Conservation (phyloP, 2,329 filamentous ascomycete genomes). For the Aspergillus ibericus region DNA sequence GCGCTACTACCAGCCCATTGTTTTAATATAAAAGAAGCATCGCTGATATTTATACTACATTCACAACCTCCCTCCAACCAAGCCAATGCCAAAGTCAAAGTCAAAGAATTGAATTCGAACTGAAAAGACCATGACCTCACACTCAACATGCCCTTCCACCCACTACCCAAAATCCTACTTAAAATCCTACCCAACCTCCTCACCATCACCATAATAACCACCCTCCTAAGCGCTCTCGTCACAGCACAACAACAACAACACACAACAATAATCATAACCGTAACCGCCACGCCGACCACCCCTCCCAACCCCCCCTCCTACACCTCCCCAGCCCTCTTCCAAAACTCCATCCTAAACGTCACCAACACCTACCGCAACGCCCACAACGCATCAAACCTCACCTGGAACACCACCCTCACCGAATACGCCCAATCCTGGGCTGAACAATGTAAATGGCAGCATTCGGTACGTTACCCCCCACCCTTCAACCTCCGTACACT, state of each 20-base stretch:
- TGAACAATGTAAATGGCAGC: conserved; percentile 42
- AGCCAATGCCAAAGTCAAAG: too few species aligned
- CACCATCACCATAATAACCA: conserved; percentile 2
- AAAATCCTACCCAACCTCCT: not conserved
- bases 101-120: too few species aligned
- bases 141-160: too few species aligned
- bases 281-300: conserved; percentile 26
- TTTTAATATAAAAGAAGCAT: not conserved
- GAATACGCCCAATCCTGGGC: conserved; percentile 56
- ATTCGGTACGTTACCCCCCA: conserved; percentile 34
- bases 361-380: conserved; percentile 66
- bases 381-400: conserved; percentile 60
- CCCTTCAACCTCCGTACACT: not conserved
- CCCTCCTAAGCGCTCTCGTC: not conserved
- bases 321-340: conserved; percentile 44
- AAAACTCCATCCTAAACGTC: conserved; percentile 59
- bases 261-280: conserved; percentile 21
- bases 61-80: too few species aligned
- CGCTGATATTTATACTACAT: not conserved
- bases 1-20: not conserved
- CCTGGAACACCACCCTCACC: conserved; percentile 67
- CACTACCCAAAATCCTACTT: not conserved
- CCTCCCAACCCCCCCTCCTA: conserved; percentile 41
- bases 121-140: too few species aligned
- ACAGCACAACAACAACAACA: conserved; percentile 8